phyloP scores from a whole-genome alignment of 164 flowering plant genomes.

The Magnolia changhungtana region DNA sequence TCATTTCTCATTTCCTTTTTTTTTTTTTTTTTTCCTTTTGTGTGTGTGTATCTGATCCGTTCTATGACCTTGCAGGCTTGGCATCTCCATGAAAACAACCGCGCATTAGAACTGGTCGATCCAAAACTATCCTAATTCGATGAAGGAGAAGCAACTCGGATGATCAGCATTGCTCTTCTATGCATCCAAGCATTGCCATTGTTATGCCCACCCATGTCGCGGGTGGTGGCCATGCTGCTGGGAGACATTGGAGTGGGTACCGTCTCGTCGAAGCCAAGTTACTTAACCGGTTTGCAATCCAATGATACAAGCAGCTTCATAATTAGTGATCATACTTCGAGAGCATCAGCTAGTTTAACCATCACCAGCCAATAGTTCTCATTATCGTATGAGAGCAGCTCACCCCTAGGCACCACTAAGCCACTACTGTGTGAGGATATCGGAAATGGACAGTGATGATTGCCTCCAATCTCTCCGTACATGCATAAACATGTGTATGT shows the following conservation, averaged over 20 bases:
- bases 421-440: constrained; percentile 19
- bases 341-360: neutral
- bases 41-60: neutral
- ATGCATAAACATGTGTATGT: neutral
- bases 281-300: constrained; percentile 18
- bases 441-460: constrained; percentile 17
- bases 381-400: constrained; percentile 14
- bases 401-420: neutral
- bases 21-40: too few relatives aligned
- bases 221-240: constrained; percentile 53
- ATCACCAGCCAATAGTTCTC: constrained; percentile 7
- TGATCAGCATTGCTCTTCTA: constrained; percentile 47
- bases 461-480: neutral
- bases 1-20: too few relatives aligned
- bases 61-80: constrained; percentile 38
- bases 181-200: constrained; percentile 65
- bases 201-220: constrained; percentile 59
- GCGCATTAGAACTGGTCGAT: constrained; percentile 43
- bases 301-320: constrained; percentile 16
- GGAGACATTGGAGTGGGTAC: constrained; percentile 56
- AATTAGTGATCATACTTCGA: constrained; percentile 5
- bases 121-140: constrained; percentile 26
- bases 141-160: constrained; percentile 38
- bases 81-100: constrained; percentile 41
- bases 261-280: constrained; percentile 32